Percentiles rank a stretch among this genome's conserved stretches.
Evolutionary conservation across 2,329 filamentous ascomycete genomes (phyloP).

Genomic region (Fusarium xylarioides): DNA sequence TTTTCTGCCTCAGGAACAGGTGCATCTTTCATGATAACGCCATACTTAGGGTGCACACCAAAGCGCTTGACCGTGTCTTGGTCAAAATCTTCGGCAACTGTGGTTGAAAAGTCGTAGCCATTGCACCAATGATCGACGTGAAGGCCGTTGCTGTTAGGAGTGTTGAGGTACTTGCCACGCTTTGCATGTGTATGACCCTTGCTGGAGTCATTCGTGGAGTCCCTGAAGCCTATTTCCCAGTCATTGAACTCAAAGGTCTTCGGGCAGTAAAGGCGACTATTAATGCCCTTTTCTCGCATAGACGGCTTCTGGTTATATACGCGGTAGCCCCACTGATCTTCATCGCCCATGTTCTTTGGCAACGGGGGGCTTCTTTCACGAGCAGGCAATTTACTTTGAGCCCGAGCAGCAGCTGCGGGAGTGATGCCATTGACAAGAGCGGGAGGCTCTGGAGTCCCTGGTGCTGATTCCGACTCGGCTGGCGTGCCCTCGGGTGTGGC

Average conservation of each 20-base stretch:
- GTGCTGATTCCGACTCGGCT: constrained; percentile 49
- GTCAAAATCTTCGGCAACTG: constrained; percentile 61
- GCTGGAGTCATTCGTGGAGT: constrained; percentile 64
- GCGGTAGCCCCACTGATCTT: constrained; percentile 63
- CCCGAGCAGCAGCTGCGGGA: constrained; percentile 38
- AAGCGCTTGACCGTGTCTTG: constrained; percentile 59
- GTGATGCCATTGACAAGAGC: constrained; percentile 41
- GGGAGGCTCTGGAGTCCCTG: constrained; percentile 49
- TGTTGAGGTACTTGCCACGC: constrained; percentile 63
- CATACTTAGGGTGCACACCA: constrained; percentile 62
- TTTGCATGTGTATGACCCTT: constrained; percentile 62
- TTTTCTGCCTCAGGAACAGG: constrained; percentile 55
- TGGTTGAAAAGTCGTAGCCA: constrained; percentile 61
- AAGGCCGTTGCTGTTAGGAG: constrained; percentile 62
- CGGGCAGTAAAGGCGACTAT: constrained; percentile 62
- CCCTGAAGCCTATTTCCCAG: constrained; percentile 67
- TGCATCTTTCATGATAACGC: constrained; percentile 60
- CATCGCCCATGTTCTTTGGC: constrained; percentile 53
- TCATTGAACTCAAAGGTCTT: constrained; percentile 58
- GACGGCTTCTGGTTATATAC: constrained; percentile 53
- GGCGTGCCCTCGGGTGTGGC: constrained; percentile 48
- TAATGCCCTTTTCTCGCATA: constrained; percentile 55
- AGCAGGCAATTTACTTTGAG: constrained; percentile 44
- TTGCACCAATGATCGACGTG: constrained; percentile 64
- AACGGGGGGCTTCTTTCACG: constrained; percentile 51